These are phyloP conservation scores for Urochloa ruziziensis DNA, from an alignment of 176 grass and related monocot species.

Conservation along the genomic window DNA sequence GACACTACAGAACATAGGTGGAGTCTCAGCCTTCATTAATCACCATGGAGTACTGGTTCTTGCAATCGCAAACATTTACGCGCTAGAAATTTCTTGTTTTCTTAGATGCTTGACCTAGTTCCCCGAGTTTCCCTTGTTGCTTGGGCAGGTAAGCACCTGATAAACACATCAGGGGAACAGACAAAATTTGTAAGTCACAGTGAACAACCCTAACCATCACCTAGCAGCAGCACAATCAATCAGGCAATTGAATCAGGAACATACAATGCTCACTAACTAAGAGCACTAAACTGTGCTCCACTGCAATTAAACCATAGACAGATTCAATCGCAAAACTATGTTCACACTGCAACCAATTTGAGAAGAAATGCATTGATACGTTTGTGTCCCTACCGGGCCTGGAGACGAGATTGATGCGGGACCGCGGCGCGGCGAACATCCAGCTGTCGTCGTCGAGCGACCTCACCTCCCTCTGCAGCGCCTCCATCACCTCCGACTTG, in stretches of 20 bases:
- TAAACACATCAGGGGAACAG: constrained; percentile 7
- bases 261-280: background rate
- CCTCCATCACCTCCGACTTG: constrained; percentile 74
- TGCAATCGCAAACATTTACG: background rate
- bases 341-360: background rate
- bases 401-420: constrained; percentile 70
- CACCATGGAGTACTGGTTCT: constrained; percentile 1
- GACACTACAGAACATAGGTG: background rate
- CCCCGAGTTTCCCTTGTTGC: constrained; percentile 30
- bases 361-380: background rate
- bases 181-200: background rate
- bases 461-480: constrained; percentile 74
- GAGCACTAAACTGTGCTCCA: background rate
- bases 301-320: background rate
- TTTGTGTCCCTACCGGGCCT: constrained; percentile 52
- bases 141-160: constrained; percentile 63
- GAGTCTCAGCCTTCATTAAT: background rate
- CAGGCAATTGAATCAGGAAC: background rate
- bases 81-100: constrained; percentile 60
- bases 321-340: background rate
- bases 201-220: background rate
- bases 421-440: constrained; percentile 83
- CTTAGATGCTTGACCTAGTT: constrained; percentile 37
- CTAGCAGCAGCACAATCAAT: background rate
- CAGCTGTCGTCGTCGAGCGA: constrained; percentile 91